Evolutionary conservation across 164 flowering plant genomes (phyloP).

Genomic region (Santalum album): DNA sequence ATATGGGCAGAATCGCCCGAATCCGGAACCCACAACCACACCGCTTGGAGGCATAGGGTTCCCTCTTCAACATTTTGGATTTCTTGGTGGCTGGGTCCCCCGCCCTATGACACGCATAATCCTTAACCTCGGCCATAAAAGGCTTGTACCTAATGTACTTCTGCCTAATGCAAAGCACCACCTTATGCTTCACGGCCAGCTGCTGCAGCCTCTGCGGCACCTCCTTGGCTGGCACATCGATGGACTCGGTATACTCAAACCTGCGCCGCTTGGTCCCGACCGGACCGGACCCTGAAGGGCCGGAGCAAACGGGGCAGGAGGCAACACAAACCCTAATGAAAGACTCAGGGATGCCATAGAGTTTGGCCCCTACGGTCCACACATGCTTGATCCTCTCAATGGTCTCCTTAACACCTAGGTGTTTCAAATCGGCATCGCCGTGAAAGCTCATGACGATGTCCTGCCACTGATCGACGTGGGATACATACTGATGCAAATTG

Average conservation of each 20-base stretch:
- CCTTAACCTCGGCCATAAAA: conserved; percentile 98
- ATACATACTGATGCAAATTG: conserved; percentile 70
- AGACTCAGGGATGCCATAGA: conserved; percentile 93
- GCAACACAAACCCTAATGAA: conserved; percentile 81
- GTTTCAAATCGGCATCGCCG: conserved; percentile 64
- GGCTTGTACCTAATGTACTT: conserved; percentile 96
- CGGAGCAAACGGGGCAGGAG: conserved; percentile 64
- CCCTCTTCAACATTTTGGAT: conserved; percentile 76
- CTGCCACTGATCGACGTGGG: conserved; percentile 82
- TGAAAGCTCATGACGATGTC: conserved; percentile 76
- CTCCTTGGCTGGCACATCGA: conserved; percentile 91
- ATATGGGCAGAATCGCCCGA: conserved; percentile 91
- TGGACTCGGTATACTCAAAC: conserved; percentile 92
- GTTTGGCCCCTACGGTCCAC: conserved; percentile 97
- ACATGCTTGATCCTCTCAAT: conserved; percentile 82
- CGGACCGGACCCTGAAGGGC: conserved; percentile 23
- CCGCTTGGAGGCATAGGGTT: conserved; percentile 85
- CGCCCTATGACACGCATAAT: conserved; percentile 96
- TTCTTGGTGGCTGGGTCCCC: conserved; percentile 87
- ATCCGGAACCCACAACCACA: conserved; percentile 98
- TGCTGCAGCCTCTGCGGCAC: conserved; percentile 68
- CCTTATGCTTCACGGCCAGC: conserved; percentile 88
- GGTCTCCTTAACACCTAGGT: conserved; percentile 78
- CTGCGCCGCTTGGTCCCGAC: conserved; percentile 53
- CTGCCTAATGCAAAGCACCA: conserved; percentile 92